These are phyloP conservation scores for Dovyalis caffra DNA, from an alignment of 345 rosid genomes.

Conservation along the genomic window DNA sequence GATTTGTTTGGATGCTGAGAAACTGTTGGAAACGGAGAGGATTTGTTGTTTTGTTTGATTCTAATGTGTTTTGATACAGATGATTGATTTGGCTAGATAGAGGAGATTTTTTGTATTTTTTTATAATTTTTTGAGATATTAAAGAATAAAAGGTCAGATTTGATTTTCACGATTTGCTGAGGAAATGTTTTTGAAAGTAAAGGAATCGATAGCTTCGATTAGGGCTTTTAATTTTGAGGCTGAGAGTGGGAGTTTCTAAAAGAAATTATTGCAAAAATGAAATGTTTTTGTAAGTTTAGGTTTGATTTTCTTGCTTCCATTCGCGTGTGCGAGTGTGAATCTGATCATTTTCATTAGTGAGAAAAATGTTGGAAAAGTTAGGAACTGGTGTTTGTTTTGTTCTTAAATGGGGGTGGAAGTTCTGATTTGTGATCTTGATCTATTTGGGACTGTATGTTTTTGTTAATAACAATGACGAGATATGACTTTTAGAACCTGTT, in stretches of 20 bases:
- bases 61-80: not conserved
- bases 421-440: not conserved
- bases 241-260: not conserved
- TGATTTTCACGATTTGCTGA: not conserved
- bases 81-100: not conserved
- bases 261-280: not conserved
- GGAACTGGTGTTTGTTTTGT: not conserved
- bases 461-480: not conserved
- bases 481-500: not conserved
- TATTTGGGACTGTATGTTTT: not conserved
- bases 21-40: too few relatives aligned
- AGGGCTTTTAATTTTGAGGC: not conserved
- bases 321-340: not conserved
- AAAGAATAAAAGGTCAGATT: not conserved
- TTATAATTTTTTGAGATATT: not conserved
- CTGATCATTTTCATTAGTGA: not conserved
- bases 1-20: not conserved
- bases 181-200: not conserved
- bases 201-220: not conserved
- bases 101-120: not conserved
- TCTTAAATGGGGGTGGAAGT: not conserved
- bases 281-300: not conserved
- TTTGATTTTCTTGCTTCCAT: not conserved
- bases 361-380: not conserved
- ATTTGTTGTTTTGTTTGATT: not conserved